Evolutionary conservation across 129 eudicot genomes (phyloP).

Genomic region (Centella asiatica): DNA sequence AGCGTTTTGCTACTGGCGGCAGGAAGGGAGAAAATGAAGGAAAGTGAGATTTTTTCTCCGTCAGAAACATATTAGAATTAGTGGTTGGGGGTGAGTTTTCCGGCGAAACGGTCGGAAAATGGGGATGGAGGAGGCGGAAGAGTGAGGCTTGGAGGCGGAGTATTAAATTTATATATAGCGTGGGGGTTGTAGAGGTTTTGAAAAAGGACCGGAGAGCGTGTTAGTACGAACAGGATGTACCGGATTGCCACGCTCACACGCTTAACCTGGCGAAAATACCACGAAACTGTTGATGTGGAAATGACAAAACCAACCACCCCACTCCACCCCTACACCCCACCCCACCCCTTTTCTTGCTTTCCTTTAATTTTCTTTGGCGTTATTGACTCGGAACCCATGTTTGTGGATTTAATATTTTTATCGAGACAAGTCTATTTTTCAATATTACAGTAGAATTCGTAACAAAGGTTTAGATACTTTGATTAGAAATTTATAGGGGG

Average conservation of each 20-base stretch:
- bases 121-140: background rate
- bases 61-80: conserved; percentile 26
- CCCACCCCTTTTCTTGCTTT: too few relatives aligned
- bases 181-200: background rate
- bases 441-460: too few relatives aligned
- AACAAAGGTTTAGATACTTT: too few relatives aligned
- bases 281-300: conserved; percentile 1
- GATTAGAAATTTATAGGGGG: too few relatives aligned
- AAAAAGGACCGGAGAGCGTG: conserved; percentile 3
- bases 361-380: too few relatives aligned
- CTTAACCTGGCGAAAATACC: background rate
- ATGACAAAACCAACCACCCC: background rate
- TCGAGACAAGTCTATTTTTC: too few relatives aligned
- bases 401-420: too few relatives aligned
- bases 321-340: too few relatives aligned
- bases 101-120: background rate
- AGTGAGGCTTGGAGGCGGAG: conserved; percentile 4
- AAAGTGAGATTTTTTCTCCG: conserved; percentile 20
- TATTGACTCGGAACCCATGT: too few relatives aligned
- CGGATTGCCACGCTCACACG: background rate
- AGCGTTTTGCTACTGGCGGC: conserved; percentile 18
- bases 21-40: conserved; percentile 30
- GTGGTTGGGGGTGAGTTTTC: background rate
- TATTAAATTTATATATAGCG: background rate
- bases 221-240: background rate